phyloP scores from a whole-genome alignment of 495 filamentous ascomycete genomes.

The Aspergillus coremiiformis region DNA sequence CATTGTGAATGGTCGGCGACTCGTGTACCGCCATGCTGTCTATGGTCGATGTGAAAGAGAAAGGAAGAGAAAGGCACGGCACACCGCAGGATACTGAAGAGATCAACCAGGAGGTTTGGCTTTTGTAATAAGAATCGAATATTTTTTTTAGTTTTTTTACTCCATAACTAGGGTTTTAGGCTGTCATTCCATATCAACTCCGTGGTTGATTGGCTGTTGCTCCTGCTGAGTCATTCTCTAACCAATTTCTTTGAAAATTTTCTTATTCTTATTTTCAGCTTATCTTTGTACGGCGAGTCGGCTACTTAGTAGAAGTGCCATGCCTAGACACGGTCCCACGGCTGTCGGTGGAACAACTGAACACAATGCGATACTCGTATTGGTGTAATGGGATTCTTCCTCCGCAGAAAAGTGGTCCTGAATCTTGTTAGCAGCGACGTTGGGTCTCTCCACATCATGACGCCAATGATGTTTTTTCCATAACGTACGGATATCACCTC shows the following conservation, averaged over 20 bases:
- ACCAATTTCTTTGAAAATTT: neutral
- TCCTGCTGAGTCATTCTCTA: neutral
- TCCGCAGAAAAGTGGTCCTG: neutral
- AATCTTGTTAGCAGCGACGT: neutral
- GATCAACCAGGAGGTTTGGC: too few species aligned
- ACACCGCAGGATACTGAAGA: neutral
- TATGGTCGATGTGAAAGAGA: neutral
- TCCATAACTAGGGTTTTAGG: constrained; percentile 1
- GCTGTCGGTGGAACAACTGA: neutral
- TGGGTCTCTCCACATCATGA: neutral
- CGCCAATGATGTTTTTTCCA: neutral
- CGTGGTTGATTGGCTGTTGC: neutral
- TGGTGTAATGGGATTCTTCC: neutral
- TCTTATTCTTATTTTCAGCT: too few species aligned
- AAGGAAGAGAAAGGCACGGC: neutral
- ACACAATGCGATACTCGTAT: neutral
- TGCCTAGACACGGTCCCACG: neutral
- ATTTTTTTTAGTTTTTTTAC: neutral
- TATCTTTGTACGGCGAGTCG: too few species aligned
- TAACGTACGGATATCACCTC: neutral
- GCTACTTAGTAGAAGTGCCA: neutral
- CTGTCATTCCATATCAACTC: too few species aligned
- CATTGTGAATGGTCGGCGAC: neutral
- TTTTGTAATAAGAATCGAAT: too few species aligned
- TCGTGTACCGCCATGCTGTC: neutral